Conservation (phyloP, 345 rosid species). For the Cardamine occulta region DNA sequence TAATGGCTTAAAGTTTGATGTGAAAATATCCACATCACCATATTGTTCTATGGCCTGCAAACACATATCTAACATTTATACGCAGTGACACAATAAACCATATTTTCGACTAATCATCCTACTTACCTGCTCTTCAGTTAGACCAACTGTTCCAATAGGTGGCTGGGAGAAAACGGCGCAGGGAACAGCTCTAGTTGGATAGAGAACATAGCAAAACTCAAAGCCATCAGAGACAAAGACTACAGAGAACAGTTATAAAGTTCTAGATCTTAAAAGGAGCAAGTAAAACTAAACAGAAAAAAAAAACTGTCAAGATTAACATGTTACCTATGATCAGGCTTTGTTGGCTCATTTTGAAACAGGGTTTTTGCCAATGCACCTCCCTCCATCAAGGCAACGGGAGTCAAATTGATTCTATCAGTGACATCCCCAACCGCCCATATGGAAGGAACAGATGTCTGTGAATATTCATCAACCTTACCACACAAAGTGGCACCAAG, state of each 20-base stretch:
- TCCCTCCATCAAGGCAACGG: constrained; percentile 99
- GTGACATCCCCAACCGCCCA: constrained; percentile 99
- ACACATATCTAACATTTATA: constrained; percentile 10
- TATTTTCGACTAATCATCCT: background rate
- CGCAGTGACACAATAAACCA: background rate
- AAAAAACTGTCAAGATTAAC: background rate
- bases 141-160: constrained; percentile 95
- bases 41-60: constrained; percentile 76
- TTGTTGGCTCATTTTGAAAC: constrained; percentile 77
- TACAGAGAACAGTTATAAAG: background rate
- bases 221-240: constrained; percentile 26
- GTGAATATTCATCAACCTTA: constrained; percentile 91
- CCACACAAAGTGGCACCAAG: constrained; percentile 33
- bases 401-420: constrained; percentile 91
- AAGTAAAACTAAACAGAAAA: background rate
- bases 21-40: constrained; percentile 81
- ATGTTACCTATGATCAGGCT: constrained; percentile 81
- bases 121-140: constrained; percentile 84
- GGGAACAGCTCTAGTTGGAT: constrained; percentile 72
- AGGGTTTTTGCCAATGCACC: constrained; percentile 90
- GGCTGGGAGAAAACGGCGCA: constrained; percentile 97
- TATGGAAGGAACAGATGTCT: constrained; percentile 83
- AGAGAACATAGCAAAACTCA: constrained; percentile 14
- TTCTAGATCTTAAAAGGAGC: background rate
- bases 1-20: constrained; percentile 87